Base-by-base conservation (phyloP, 495 filamentous ascomycete species). In the Hypoxylon trugodes region DNA sequence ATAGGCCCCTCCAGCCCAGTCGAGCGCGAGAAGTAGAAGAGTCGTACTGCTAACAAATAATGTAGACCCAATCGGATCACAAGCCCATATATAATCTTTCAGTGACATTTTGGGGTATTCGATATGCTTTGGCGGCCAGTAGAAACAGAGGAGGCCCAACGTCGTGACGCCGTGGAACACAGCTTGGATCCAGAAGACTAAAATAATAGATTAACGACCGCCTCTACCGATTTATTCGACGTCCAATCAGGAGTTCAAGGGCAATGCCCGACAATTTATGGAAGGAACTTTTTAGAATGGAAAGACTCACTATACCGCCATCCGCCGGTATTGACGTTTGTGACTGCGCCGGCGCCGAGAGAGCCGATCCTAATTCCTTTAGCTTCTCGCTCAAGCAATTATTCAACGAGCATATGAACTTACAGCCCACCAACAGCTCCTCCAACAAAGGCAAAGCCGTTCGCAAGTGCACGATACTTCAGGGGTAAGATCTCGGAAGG, bases 161-260 rank as follows among this genome's bases (percentile, higher is more conserved):
- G 77, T 69, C 1, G 79, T 82, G 6, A 73, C 60, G 13, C 70
- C 71, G 45, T 84, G 82, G 59, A 84, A 80, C 1, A 73, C 81
- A 0, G 83, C 83, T 69, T 86, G 83, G 12, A 86, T 83, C 83
- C 82, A 85, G 71, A 84, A 86, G 48, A 84, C n/a, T n/a, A n/a
- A n/a, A n/a, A n/a, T n/a, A n/a, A n/a, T n/a, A n/a, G n/a, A n/a
- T n/a, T n/a, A n/a, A n/a, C n/a, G n/a, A n/a, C n/a, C n/a, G n/a
- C n/a, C n/a, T n/a, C n/a, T n/a, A n/a, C n/a, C n/a, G n/a, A n/a
- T n/a, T n/a, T n/a, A n/a, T n/a, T n/a, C n/a, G n/a, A n/a, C n/a
- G n/a, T n/a, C n/a, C n/a, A n/a, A n/a, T n/a, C n/a, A n/a, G n/a
- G n/a, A n/a, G n/a, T n/a, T n/a, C n/a, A n/a, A n/a, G n/a, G n/a